Base-by-base conservation (phyloP, 2,329 filamentous ascomycete species). In the Colletotrichum sp. region DNA sequence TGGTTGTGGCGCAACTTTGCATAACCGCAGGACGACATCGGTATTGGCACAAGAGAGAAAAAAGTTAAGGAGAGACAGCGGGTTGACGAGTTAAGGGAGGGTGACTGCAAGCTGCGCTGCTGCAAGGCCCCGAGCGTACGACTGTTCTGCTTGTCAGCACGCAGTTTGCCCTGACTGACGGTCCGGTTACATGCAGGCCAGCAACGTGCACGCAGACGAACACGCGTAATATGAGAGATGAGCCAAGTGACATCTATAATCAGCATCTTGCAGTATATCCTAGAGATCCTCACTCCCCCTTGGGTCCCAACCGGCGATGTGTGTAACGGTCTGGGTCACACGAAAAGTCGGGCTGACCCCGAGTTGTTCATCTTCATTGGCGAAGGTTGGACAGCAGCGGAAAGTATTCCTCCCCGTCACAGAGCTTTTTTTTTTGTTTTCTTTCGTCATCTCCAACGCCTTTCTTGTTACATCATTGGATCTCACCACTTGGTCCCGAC, bases 1-100 rank as follows among this genome's bases (percentile, higher is more conserved):
- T 78, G 77, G 77, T 59, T 68, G 77, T 73, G 77, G 76, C 77
- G 68, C 64, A 78, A 77, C 61, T 72, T 74, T 77, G 76, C 76
- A 71, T 72, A 43, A 74, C 71, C 21, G 61, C 52, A 48, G 43
- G 18, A n/a, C 14, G n/a, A 9, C 32, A 28, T 14, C n/a, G 43
- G 24, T 14, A 52, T 52, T 34, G 30, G 65, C 57, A 28, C 30
- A 52, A 18, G 57, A 39, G 34, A 55, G 30, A 13, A 70, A n/a
- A 9, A 34, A 12, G 14, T 39, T 7, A 48, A n/a, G n/a, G 39
- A 48, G 18, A 43, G 18, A n/a, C 5, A n/a, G 39, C 39, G 43
- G 55, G 39, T 36, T 69, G 59, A 30, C 30, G 30, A 61, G 59
- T 61, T 13, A 48, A 57, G 48, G 32, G 57, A 34, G 28, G n/a